Percentiles rank a stretch among this genome's conserved stretches.
These are phyloP conservation scores for Pelargonium fulgidum DNA, from an alignment of 441 rosid genomes.

Conservation along the genomic window DNA sequence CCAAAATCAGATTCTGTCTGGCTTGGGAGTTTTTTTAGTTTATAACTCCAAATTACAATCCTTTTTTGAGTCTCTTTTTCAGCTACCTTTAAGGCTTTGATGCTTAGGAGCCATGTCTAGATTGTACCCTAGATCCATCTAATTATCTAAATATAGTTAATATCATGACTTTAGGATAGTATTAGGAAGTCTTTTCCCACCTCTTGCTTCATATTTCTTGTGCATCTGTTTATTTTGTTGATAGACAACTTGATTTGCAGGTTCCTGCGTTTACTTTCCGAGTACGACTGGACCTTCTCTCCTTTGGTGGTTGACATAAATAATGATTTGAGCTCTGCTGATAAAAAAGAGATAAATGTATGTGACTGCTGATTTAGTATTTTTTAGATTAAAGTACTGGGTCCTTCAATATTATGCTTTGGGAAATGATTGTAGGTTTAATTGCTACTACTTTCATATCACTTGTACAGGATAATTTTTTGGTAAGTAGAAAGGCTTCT, in stretches of 20 bases:
- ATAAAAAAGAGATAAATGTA: conserved; percentile 71
- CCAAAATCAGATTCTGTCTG: too few relatives aligned
- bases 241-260: conserved; percentile 30
- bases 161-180: background rate
- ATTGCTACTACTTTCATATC: conserved; percentile 13
- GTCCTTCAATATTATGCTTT: background rate
- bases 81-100: too few relatives aligned
- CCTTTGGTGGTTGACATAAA: conserved; percentile 79
- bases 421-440: background rate
- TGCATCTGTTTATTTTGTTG: background rate
- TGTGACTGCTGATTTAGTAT: conserved; percentile 27
- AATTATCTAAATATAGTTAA: background rate
- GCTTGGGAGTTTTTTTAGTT: too few relatives aligned
- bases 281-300: conserved; percentile 76
- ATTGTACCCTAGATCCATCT: background rate
- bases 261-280: conserved; percentile 72
- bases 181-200: too few relatives aligned
- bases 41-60: too few relatives aligned
- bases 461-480: conserved; percentile 55
- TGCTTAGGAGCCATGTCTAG: background rate
- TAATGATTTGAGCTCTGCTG: conserved; percentile 57
- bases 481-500: conserved; percentile 53
- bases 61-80: too few relatives aligned
- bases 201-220: background rate
- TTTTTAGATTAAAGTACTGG: background rate